These are phyloP conservation scores for Juglanconis sp. DNA, from an alignment of 2,329 filamentous ascomycete species.

Conservation along the genomic window DNA sequence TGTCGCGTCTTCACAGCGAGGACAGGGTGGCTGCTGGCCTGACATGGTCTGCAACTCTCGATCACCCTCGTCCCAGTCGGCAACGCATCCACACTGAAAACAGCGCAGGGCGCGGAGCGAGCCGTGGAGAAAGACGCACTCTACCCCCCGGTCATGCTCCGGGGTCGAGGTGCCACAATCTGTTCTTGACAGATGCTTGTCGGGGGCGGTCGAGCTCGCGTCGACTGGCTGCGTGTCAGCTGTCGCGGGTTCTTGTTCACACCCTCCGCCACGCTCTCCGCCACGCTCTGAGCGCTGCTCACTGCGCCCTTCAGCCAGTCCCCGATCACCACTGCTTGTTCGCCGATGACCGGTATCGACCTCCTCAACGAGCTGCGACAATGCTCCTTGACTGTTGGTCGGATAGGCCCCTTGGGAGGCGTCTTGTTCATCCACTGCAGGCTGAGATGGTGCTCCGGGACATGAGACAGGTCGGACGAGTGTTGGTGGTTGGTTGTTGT, in stretches of 20 bases:
- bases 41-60: constrained; percentile 56
- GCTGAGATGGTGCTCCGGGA: neutral
- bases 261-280: neutral
- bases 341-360: neutral
- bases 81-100: constrained; percentile 56
- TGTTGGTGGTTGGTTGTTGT: neutral
- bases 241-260: neutral
- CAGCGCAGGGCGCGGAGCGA: constrained; percentile 65
- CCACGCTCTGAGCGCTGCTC: neutral
- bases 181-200: constrained; percentile 16
- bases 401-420: neutral
- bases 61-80: constrained; percentile 56
- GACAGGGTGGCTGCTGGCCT: constrained; percentile 65
- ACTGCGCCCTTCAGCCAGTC: neutral
- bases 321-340: neutral
- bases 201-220: constrained; percentile 5
- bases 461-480: neutral
- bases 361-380: neutral
- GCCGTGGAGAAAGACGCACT: constrained; percentile 70
- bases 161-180: constrained; percentile 15
- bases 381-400: neutral
- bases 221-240: neutral
- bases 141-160: constrained; percentile 45
- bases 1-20: constrained; percentile 61
- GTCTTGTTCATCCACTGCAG: neutral